These are phyloP conservation scores for Physcomitrium patens DNA, from an alignment of 225 moss, liverwort and hornwort genomes.

Conservation along the genomic window DNA sequence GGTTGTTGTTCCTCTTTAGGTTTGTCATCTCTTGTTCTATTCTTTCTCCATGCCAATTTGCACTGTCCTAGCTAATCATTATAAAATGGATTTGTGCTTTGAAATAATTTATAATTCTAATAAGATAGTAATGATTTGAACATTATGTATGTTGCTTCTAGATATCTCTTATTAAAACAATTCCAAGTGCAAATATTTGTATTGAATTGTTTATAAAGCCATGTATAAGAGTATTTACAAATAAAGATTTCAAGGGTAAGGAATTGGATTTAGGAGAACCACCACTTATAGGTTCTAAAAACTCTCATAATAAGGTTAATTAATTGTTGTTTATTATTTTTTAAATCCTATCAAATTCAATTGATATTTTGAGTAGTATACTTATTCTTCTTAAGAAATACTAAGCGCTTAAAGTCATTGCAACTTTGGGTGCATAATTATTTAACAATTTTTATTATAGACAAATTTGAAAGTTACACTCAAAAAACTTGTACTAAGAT, in stretches of 20 bases:
- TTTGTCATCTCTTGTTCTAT: no score
- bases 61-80: no score
- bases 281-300: slow-evolving; percentile 83
- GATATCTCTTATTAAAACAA: no score
- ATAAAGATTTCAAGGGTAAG: slow-evolving; percentile 55
- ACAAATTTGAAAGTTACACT: not conserved
- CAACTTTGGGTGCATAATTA: not conserved
- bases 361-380: not conserved
- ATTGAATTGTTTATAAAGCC: slow-evolving; percentile 24
- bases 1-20: no score
- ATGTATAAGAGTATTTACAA: slow-evolving; percentile 74
- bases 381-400: not conserved
- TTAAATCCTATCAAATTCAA: not conserved
- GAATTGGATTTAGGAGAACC: slow-evolving; percentile 79
- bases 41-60: no score
- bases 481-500: slow-evolving; percentile 15
- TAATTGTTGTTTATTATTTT: not conserved
- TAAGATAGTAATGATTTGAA: no score
- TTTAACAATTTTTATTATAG: not conserved
- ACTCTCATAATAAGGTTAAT: slow-evolving; percentile 73
- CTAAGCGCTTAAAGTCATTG: not conserved
- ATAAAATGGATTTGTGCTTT: no score
- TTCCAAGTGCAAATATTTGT: not conserved
- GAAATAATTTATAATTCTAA: no score
- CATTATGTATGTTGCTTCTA: no score